Base-by-base conservation (phyloP, 257 asterid genomes). In the Ligustrum vulgare region DNA sequence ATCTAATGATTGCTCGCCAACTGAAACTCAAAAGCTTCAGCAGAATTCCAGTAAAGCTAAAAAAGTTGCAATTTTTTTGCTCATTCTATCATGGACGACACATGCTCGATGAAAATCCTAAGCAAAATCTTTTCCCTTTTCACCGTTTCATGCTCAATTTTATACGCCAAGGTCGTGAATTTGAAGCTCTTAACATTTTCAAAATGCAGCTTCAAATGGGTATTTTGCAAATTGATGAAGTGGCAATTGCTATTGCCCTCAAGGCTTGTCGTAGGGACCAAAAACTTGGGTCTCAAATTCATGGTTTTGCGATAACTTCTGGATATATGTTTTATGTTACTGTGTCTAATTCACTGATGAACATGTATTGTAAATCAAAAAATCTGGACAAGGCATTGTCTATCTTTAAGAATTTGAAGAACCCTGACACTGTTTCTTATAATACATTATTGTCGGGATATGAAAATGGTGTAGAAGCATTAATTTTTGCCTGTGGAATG, bases 341-440 rank as follows among this genome's bases (percentile, higher is more conserved):
- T 6, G 97, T 92, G 4, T 86, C 90, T 28, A 94, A 94, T 88
- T 92, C 98, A 8, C 78, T 94, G 79, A 94, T 92, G 97, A 92
- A 86, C 75, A 70, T 94, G 92, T 92, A 90, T 82, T 81, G 84
- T 75, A 94, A 89, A 73, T 89, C 92, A 13, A 79, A 86, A 39
- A 76, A 82, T 60, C 81, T 81, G 33, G 54, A 75, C 80, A 73
- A 20, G 67, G 95, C 98, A 23, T 75, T 85, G 60, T 66, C 81
- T 64, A 82, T 92, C 23, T 90, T 94, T 60, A 76, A 79, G 68
- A 62, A 75, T 25, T 23, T 89, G 82, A 81, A 82, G 70, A 79
- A 72, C 81, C 95, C 90, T n/a, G 98, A 94, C 77, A 90, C 82
- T 12, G 91, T 92, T 79, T 92, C 98, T 18, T 86, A 89, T 63